A percentile compares a stretch with the other conserved stretches of the same genome.
Conservation (phyloP, 2,329 filamentous ascomycete genomes). For the Colletotrichum spaethianum region DNA sequence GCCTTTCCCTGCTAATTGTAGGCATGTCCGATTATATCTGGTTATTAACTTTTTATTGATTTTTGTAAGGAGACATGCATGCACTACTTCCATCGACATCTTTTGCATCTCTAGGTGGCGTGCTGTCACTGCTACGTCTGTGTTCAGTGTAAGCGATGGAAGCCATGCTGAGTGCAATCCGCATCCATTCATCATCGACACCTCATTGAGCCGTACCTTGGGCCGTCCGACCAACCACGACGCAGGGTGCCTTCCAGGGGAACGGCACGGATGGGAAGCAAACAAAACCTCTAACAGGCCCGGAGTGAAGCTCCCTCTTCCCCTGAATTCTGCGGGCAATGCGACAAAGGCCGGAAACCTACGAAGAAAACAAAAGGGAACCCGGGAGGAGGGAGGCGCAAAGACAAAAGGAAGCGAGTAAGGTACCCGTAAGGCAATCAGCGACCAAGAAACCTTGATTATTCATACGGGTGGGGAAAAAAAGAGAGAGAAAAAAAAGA, state of each 20-base stretch:
- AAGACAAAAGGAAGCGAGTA: constrained; percentile 22
- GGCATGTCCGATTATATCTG: neutral
- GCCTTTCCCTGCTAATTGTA: neutral
- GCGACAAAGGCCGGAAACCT: constrained; percentile 24
- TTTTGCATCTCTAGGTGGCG: neutral
- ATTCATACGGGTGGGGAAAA: too few relatives aligned
- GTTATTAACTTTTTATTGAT: too few relatives aligned
- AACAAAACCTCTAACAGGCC: constrained; percentile 26
- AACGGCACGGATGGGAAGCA: constrained; percentile 26
- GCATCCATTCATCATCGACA: constrained; percentile 9
- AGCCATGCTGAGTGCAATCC: neutral
- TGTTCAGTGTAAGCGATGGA: neutral
- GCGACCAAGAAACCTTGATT: constrained; percentile 16
- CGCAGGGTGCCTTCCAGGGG: constrained; percentile 16
- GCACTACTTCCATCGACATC: constrained; percentile 9
- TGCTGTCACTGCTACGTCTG: neutral
- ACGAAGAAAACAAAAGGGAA: constrained; percentile 11
- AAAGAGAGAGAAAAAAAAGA: neutral
- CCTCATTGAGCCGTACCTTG: constrained; percentile 8
- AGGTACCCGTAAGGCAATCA: constrained; percentile 4
- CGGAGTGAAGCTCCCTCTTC: constrained; percentile 17
- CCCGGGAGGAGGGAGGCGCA: constrained; percentile 5
- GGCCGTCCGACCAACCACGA: constrained; percentile 15
- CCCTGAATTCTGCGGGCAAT: constrained; percentile 9
- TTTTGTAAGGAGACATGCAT: constrained; percentile 1